Evolutionary conservation across 148 eudicot species (phyloP), one percentile per base, ranked within the genome.

Genomic region (Chenopodium formosanum): DNA sequence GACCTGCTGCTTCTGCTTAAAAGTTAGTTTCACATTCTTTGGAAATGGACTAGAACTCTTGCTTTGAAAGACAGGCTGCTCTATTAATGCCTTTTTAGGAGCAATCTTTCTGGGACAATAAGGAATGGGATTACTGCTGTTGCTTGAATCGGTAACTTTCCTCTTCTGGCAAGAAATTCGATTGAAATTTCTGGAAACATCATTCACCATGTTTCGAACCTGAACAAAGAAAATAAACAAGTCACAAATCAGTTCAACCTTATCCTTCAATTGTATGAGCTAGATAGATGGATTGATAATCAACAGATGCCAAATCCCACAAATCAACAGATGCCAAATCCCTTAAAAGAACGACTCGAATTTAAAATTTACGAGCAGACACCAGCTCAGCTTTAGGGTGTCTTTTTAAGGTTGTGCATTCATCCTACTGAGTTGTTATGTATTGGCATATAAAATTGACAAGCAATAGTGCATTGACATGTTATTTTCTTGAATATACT

Each of bases 101-200:
- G 70, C n/a, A 25, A n/a, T 67, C 68, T 79, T 58, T n/a, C 40
- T 3, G 44, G 73, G n/a, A 34, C 48, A 27, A 65, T 82, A 40
- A 50, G 70, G 37, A 17, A 53, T 74, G 32, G 29, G 74, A 52
- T 44, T 53, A 34, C 16, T n/a, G 37, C 6, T 46, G 62, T 69
- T 50, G 23, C 46, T 34, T 4, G 71, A 74, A 44, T 34, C 25
- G 16, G 63, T 65, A 68, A 80, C 47, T n/a, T 84, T 81, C 83
- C 86, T 77, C 68, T 81, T 84, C 29, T 37, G 69, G 50, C 25
- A 8, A 44, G 86, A 34, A 77, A 22, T 29, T 37, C 10, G 6
- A 53, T 1, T 68, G 46, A 44, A 34, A 53, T 69, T 68, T 68
- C 48, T 74, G 7, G 32, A 25, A 31, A 70, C 34, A 70, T 27